Conservation (phyloP, 2,329 filamentous ascomycete species). For the Fragosphaeria purpurea region DNA sequence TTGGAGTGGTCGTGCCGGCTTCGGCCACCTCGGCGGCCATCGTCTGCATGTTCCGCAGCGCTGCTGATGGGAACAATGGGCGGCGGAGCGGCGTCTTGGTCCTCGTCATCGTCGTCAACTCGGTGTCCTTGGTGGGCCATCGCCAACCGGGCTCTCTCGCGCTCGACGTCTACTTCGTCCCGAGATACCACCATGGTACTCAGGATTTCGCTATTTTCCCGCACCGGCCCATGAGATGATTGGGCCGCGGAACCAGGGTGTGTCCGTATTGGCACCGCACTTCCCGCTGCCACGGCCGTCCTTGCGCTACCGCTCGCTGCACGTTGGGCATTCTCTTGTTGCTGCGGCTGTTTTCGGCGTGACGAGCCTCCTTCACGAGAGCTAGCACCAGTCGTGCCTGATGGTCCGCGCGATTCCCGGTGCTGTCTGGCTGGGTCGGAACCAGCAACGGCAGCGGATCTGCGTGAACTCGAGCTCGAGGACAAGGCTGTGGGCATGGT, state of each 20-base stretch:
- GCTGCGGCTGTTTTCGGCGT: conserved; percentile 28
- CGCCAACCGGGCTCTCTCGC: conserved; percentile 59
- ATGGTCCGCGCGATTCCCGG: conserved; percentile 20
- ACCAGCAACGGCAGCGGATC: conserved; percentile 14
- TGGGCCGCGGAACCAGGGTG: conserved; percentile 31
- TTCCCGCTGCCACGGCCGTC: conserved; percentile 18
- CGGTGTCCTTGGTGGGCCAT: conserved; percentile 41
- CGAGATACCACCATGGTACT: conserved; percentile 69
- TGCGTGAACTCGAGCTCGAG: conserved; percentile 28
- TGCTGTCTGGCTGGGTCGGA: conserved; percentile 18
- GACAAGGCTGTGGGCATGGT: not conserved
- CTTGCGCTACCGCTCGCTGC: not conserved
- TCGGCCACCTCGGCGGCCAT: conserved; percentile 38
- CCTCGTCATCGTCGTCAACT: conserved; percentile 28
- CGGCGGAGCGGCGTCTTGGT: conserved; percentile 34
- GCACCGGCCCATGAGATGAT: conserved; percentile 49
- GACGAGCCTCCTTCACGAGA: conserved; percentile 24
- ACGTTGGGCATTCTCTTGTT: conserved; percentile 26
- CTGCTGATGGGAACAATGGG: conserved; percentile 28
- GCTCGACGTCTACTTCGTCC: conserved; percentile 61
- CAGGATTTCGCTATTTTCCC: conserved; percentile 71
- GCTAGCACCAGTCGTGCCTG: not conserved
- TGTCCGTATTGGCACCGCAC: conserved; percentile 35
- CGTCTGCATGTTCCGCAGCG: conserved; percentile 21
- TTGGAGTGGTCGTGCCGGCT: conserved; percentile 52